Base-by-base conservation (phyloP, 306 rosid genomes). In the Datisca glomerata region DNA sequence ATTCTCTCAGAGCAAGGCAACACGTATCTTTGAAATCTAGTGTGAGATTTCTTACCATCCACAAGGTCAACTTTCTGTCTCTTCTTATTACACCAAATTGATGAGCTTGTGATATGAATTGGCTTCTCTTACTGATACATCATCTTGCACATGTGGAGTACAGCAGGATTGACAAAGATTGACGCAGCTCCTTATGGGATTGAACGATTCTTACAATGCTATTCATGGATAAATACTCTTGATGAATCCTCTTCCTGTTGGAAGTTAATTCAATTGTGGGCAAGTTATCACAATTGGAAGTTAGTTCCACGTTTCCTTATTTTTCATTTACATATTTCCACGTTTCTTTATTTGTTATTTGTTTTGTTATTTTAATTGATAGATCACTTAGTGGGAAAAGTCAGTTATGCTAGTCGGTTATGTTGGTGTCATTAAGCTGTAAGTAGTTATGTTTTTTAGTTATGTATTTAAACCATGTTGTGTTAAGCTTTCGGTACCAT, bases 1-100 rank as follows among this genome's bases (percentile, higher is more conserved):
- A 0, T 52, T 40, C 18, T 29, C 34, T 10, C 28, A 48, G 9
- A 48, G 54, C 41, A 48, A 48, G 7, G 54, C 18, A 2, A 17
- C 41, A 0, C 41, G 27, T 0, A 24, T 40, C 18, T 52, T 25
- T 13, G 18, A 52, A 8, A 24, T 52, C 5, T 14, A 40, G 3
- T 22, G 13, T 11, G 47, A 38, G 3, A 15, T 40, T 4, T 4
- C 20, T 5, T 19, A 4, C 18, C 29, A 23, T 4, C 12, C n/a
- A 14, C 29, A 52, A 38, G 58, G 22, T 2, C 14, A 28, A 1
- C 3, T 25, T 1, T 28, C 1, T 28, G 33, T 28, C 11, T 28
- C 1, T 28, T 8, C 3, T 12, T 28, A 28, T 28, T 28, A 28
- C 33, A 28, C 33, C 33, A 28, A 28, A 12, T 28, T 28, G 11